Base-by-base conservation (phyloP, 345 rosid species). In the Arabis alpina region DNA sequence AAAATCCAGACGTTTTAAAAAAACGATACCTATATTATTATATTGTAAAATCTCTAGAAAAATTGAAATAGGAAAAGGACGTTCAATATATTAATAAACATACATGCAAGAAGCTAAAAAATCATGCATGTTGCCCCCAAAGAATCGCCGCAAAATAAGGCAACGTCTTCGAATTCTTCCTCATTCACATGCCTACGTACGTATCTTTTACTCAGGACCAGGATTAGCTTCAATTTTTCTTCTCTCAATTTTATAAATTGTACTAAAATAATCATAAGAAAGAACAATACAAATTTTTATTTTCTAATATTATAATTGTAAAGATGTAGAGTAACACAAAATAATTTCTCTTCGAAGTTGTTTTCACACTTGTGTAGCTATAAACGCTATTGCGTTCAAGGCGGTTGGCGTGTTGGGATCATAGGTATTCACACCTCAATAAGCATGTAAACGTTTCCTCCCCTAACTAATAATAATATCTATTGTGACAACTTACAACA, bases 141-240 rank as follows among this genome's bases (percentile, higher is more conserved):
- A 82, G 85, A 73, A 73, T 56, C 87, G 89, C 85, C 89, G 87
- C 84, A 59, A 80, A 81, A 79, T 67, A 60, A 76, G 89, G 89
- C 85, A 78, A 66, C 81, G 81, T 66, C 73, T 81, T 83, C 77
- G 80, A 62, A 79, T 81, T 85, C 78, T 76, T 56, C 73, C 39
- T 44, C 68, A 25, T 70, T 19, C 87, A 81, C 79, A 78, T 72
- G 74, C 66, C 83, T 64, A 74, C 61, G 72, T 70, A 53, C 40
- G 10, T 72, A 40, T 50, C 74, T 49, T 48, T 55, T 47, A 55
- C n/a, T 10, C 28, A 62, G 16, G 48, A 12, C 71, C 71, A 50
- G 43, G 45, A 72, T 54, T 59, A 64, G 44, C 68, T 72, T 63
- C 70, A 7, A 8, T 34, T 42, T 36, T 70, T 70, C 14, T 55